Evolutionary conservation across 495 filamentous ascomycete genomes (phyloP), one percentile per base, ranked within the genome.

Genomic region (Letharia lupina): DNA sequence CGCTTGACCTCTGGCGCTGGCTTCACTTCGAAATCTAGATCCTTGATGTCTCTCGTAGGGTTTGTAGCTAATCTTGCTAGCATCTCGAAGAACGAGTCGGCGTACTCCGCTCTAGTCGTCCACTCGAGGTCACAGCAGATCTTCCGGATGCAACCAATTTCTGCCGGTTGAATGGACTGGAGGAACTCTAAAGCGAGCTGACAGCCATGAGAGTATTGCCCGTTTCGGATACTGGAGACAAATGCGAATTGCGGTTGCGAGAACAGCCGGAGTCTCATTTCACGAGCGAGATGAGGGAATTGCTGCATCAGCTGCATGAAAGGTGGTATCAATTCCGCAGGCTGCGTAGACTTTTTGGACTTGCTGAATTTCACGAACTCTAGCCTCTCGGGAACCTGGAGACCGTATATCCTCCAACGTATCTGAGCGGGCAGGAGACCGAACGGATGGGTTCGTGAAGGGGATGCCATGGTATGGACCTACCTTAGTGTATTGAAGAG

Each of bases 1-100:
- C 54, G 54, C 54, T 58, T 58, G 54, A 37, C 57, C 41, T 41
- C 58, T 60, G 39, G 58, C 18, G 39, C 58, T 12, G 58, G 20
- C 41, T 60, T 39, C 28, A 41, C 11, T 12, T 60, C 8, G 9
- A 42, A 60, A 3, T 28, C 18, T 15, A 60, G 20, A 28, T 60
- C 10, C 35, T 40, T 60, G 58, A 42, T 41, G 15, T n/a, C 8
- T 23, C 58, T 60, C 2, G 37, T 23, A 60, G 58, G 37, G n/a
- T 60, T 13, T 42, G 58, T 60, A 9, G 58, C 58, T 31, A 60
- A 39, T 31, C 23, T 60, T 60, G 4, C 58, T 41, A 28, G 58
- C 58, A 60, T 60, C 58, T 60, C 18, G 33, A 60, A 41, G 37
- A 60, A 28, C n/a, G 41, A 10, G 58, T 40, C 41, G 20, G 20